Evolutionary conservation across 257 asterid genomes (phyloP).

Genomic region (Petunia axillaris): DNA sequence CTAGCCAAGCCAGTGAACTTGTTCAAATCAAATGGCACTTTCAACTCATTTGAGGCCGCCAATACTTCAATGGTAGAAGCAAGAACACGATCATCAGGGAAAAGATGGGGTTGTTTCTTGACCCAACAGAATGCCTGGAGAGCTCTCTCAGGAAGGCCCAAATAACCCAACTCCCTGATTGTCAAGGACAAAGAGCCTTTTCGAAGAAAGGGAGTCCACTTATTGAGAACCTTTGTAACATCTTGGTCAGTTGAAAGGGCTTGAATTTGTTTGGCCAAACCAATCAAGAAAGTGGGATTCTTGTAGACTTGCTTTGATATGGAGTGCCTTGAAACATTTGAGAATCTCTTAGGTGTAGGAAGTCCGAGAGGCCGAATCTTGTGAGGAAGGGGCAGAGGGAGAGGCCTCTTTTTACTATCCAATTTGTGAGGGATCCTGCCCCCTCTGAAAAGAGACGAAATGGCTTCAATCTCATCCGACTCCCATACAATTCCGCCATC

Average conservation of each 20-base stretch:
- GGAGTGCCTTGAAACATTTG: conserved; percentile 51
- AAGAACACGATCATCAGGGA: conserved; percentile 80
- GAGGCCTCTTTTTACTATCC: conserved; percentile 58
- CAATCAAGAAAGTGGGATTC: conserved; percentile 76
- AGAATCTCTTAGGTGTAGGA: conserved; percentile 58
- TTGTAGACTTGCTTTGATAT: conserved; percentile 64
- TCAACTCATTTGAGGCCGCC: conserved; percentile 69
- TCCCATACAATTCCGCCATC: conserved; percentile 60
- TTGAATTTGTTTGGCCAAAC: conserved; percentile 72
- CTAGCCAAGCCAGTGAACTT: conserved; percentile 61
- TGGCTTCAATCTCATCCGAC: conserved; percentile 74
- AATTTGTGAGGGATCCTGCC: conserved; percentile 66
- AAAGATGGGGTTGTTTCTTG: conserved; percentile 67
- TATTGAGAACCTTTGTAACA: conserved; percentile 61
- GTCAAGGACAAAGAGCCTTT: conserved; percentile 82
- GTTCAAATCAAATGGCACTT: conserved; percentile 59
- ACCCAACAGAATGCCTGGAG: conserved; percentile 75
- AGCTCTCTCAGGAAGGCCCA: conserved; percentile 72
- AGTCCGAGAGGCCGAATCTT: conserved; percentile 66
- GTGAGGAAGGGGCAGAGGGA: conserved; percentile 73
- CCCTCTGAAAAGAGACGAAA: conserved; percentile 78
- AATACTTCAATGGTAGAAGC: conserved; percentile 82
- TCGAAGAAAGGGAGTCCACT: conserved; percentile 67
- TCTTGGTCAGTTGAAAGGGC: conserved; percentile 54
- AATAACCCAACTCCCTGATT: conserved; percentile 74